These are phyloP conservation scores for Beauveria medogensis DNA, from an alignment of 2,329 filamentous ascomycete genomes.

Conservation along the genomic window DNA sequence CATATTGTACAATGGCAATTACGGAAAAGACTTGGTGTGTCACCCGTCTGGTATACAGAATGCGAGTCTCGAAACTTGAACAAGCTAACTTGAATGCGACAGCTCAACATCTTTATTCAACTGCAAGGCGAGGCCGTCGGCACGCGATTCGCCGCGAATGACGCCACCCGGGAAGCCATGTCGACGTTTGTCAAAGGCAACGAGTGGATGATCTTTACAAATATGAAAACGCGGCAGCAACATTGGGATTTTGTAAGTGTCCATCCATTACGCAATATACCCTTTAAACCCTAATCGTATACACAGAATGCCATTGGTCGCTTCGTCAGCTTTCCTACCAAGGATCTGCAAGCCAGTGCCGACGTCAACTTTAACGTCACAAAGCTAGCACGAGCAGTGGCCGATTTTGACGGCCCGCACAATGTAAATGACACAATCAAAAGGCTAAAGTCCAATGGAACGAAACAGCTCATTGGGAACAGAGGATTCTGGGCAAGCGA, in stretches of 20 bases:
- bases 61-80: too few relatives aligned
- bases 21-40: conserved; percentile 18
- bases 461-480: conserved; percentile 17
- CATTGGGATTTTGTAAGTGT: conserved; percentile 18
- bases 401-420: conserved; percentile 15
- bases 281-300: not conserved
- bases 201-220: conserved; percentile 19
- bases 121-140: conserved; percentile 16
- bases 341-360: conserved; percentile 17
- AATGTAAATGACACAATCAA: conserved; percentile 13
- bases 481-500: conserved; percentile 19
- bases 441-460: conserved; percentile 17
- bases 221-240: conserved; percentile 12
- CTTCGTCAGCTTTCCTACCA: conserved; percentile 17
- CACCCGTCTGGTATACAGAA: too few relatives aligned
- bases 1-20: conserved; percentile 19
- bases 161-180: conserved; percentile 15
- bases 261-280: not conserved
- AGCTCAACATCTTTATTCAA: conserved; percentile 20
- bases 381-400: conserved; percentile 15
- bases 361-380: conserved; percentile 20
- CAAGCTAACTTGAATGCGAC: not conserved
- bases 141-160: conserved; percentile 16
- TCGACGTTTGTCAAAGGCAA: conserved; percentile 15
- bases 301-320: conserved; percentile 17